Percentiles rank a stretch among this genome's conserved stretches.
These are phyloP conservation scores for Trichoderma asperellum DNA, from an alignment of 2,329 filamentous ascomycete species.

Conservation along the genomic window DNA sequence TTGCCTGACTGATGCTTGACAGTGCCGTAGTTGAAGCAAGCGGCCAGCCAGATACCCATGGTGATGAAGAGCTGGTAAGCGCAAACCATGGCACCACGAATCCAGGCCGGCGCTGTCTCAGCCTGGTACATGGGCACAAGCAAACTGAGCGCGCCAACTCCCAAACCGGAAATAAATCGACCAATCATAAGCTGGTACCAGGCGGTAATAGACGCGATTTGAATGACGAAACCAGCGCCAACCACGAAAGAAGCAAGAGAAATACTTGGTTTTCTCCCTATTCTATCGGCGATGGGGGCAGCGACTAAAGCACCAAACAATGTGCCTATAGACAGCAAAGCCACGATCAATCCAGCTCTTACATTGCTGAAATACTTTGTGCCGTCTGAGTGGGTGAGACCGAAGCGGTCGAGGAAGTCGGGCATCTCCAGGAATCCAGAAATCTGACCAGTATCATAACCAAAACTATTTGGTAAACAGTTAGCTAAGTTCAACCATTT, in stretches of 20 bases:
- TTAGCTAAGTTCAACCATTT: no score
- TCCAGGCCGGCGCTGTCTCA: constrained; percentile 69
- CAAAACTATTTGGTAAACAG: constrained; percentile 37
- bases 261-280: constrained; percentile 67
- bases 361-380: constrained; percentile 53
- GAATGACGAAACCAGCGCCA: constrained; percentile 58
- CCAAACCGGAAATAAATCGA: constrained; percentile 66
- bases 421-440: constrained; percentile 62
- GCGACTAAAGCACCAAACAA: constrained; percentile 62
- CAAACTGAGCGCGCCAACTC: constrained; percentile 67
- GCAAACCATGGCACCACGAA: constrained; percentile 67
- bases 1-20: constrained; percentile 47
- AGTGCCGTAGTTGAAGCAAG: constrained; percentile 67
- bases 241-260: constrained; percentile 49
- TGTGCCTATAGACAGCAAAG: constrained; percentile 61
- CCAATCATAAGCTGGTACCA: constrained; percentile 72
- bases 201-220: constrained; percentile 57
- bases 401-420: constrained; percentile 59
- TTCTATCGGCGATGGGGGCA: constrained; percentile 66
- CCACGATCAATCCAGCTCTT: constrained; percentile 63
- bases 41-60: constrained; percentile 65
- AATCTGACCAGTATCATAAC: constrained; percentile 58
- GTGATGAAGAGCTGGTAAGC: constrained; percentile 75
- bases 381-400: constrained; percentile 46
- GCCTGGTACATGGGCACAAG: constrained; percentile 74